Evolutionary conservation across 75 land plant species (phyloP), one percentile per base, ranked within the genome.

Genomic region (Selaginella tamariscina): DNA sequence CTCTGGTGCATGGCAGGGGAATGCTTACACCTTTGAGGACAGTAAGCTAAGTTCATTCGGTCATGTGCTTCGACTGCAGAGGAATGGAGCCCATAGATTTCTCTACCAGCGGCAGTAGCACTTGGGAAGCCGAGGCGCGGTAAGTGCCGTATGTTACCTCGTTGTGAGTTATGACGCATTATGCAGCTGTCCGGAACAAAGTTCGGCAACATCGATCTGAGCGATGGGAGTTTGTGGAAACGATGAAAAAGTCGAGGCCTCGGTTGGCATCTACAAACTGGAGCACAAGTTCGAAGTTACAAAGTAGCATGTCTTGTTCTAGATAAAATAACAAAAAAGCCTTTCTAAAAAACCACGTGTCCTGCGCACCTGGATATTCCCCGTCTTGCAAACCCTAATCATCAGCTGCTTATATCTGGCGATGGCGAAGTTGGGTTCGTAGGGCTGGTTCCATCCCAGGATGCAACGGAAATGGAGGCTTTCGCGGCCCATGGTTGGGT

Each of bases 201-300:
- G 33, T 90, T 80, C 68, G 67, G 72, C 15, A 73, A 79, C 8
- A 79, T 94, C 22, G 91, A 94, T 77, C 73, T 94, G 33, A 81
- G 86, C 2, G 96, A 72, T 54, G 98, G 86, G 98, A 94, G 2
- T 94, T 74, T 79, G 81, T 79, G 24, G 98, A 94, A 57, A 94
- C 78, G 96, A 90, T 75, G 98, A 94, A 82, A 83, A 90, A 81
- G 98, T 86, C 32, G 73, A 82, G 31, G 82, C 75, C 31, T 96
- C 98, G 18, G 96, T 94, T 49, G 87, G 86, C 68, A 81, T 94
- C 33, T 66, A 80, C 57, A 91, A 83, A 32, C 64, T 94, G 2
- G 75, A 74, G 15, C 71, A 79, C 28, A 72, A 31, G 0, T 87
- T 94, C 74, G 82, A 73, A 26, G 83, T 87, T 56, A 77, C 80